Conservation (phyloP, 2,329 filamentous ascomycete genomes). For the Aaosphaeria pasadenensis region DNA sequence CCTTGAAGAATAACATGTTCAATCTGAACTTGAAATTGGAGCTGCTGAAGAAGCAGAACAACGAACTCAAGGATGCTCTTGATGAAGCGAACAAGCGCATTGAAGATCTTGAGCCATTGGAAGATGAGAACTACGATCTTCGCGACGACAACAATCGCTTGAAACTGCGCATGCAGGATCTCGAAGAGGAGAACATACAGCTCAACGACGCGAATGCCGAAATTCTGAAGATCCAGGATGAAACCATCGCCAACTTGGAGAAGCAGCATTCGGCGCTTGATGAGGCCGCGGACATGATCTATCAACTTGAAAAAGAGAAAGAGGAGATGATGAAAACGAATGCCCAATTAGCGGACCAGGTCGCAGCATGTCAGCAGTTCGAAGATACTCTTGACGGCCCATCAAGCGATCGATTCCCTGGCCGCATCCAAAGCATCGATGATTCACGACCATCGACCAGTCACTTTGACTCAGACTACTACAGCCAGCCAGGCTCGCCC, state of each 20-base stretch:
- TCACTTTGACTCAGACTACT: slow-evolving; percentile 37
- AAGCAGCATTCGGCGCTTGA: slow-evolving; percentile 24
- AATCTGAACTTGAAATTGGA: slow-evolving; percentile 30
- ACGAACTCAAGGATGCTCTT: slow-evolving; percentile 22
- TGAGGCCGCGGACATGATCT: slow-evolving; percentile 32
- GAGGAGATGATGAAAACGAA: slow-evolving; percentile 18
- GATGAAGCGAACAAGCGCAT: slow-evolving; percentile 22
- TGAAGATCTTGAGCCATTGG: slow-evolving; percentile 23
- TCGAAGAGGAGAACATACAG: slow-evolving; percentile 9
- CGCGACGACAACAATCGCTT: slow-evolving; percentile 20
- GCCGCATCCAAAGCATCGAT: slow-evolving; percentile 30
- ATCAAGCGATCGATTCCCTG: slow-evolving; percentile 9
- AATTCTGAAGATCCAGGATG: slow-evolving; percentile 24
- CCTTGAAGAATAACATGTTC: slow-evolving; percentile 23
- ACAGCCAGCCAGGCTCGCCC: slow-evolving; percentile 33
- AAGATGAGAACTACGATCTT: slow-evolving; percentile 25
- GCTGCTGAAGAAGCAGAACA: slow-evolving; percentile 28
- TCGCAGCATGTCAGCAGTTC: slow-evolving; percentile 1
- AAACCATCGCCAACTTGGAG: slow-evolving; percentile 22
- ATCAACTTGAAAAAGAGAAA: slow-evolving; percentile 27
- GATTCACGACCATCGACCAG: slow-evolving; percentile 35
- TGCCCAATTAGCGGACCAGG: slow-evolving; percentile 14
- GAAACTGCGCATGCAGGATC: slow-evolving; percentile 16
- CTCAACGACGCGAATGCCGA: slow-evolving; percentile 14
- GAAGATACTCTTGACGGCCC: neutral